These are phyloP conservation scores for Clarireedia homoeocarpa DNA, from an alignment of 2,329 filamentous ascomycete genomes.

Conservation along the genomic window DNA sequence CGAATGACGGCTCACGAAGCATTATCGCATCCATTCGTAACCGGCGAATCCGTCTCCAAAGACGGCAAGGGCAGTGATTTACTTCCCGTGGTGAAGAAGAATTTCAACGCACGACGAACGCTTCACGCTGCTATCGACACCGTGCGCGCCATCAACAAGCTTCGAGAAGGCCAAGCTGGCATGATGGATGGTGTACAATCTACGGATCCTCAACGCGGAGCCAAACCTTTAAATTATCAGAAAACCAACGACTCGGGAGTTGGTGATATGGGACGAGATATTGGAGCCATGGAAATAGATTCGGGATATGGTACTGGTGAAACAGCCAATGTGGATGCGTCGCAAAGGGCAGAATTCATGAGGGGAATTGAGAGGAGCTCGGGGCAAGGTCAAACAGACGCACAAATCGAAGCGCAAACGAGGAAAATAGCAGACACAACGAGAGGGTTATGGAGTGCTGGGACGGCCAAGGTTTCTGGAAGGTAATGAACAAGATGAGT, in stretches of 20 bases:
- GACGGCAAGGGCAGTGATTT: constrained; percentile 51
- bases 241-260: constrained; percentile 40
- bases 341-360: constrained; percentile 18
- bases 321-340: background rate
- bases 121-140: constrained; percentile 65
- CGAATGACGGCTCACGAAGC: constrained; percentile 88
- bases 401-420: constrained; percentile 31
- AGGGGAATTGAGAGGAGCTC: constrained; percentile 22
- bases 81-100: constrained; percentile 63
- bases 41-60: constrained; percentile 40
- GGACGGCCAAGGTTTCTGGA: constrained; percentile 21
- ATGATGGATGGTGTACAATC: constrained; percentile 55
- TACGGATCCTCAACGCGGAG: constrained; percentile 40
- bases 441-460: constrained; percentile 39
- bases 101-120: constrained; percentile 63
- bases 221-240: constrained; percentile 24
- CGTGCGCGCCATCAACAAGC: constrained; percentile 62
- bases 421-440: constrained; percentile 56
- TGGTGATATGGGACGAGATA: constrained; percentile 15
- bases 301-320: constrained; percentile 20
- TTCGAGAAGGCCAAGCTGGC: constrained; percentile 51
- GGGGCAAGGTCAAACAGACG: constrained; percentile 29
- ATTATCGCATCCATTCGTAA: constrained; percentile 58
- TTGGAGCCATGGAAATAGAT: constrained; percentile 21
- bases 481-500: constrained; percentile 4